Evolutionary conservation across 805 yeast genomes (phyloP).

Genomic region (Saccharomycopsis lassenensis): DNA sequence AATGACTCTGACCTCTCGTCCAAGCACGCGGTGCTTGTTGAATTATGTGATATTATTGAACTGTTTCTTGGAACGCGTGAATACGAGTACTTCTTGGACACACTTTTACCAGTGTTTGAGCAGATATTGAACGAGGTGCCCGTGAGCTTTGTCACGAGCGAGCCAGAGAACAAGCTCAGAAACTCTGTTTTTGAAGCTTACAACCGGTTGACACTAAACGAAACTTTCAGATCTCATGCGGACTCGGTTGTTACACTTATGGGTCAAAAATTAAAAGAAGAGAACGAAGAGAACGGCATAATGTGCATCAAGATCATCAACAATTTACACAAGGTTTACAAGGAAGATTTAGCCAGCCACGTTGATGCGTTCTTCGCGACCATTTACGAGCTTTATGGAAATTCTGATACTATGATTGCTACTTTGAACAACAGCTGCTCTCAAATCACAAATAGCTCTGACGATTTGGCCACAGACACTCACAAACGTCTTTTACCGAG

Average conservation of each 20-base stretch:
- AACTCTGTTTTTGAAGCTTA: conserved; percentile 67
- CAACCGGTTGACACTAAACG: conserved; percentile 75
- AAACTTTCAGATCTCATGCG: conserved; percentile 64
- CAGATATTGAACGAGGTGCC: conserved; percentile 57
- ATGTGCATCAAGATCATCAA: conserved; percentile 82
- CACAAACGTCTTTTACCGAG: conserved; percentile 35
- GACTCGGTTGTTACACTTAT: conserved; percentile 47
- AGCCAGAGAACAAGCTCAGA: conserved; percentile 71
- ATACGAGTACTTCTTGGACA: conserved; percentile 63
- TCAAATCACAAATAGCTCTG: conserved; percentile 32
- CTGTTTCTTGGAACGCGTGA: conserved; percentile 73
- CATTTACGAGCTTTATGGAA: conserved; percentile 65
- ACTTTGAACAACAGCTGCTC: conserved; percentile 11
- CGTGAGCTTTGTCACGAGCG: conserved; percentile 50
- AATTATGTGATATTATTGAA: conserved; percentile 79
- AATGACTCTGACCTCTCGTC: conserved; percentile 45
- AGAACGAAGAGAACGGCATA: conserved; percentile 94
- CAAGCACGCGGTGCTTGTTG: conserved; percentile 63
- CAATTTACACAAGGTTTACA: conserved; percentile 76
- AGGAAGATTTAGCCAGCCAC: conserved; percentile 49
- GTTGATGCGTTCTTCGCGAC: conserved; percentile 73
- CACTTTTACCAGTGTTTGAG: conserved; percentile 60
- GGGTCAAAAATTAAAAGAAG: conserved; percentile 50
- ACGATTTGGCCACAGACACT: conserved; percentile 24
- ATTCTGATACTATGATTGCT: conserved; percentile 65